Conservation (phyloP, 192 early-diverging fungal genomes). For the Entrophospora sp. region DNA sequence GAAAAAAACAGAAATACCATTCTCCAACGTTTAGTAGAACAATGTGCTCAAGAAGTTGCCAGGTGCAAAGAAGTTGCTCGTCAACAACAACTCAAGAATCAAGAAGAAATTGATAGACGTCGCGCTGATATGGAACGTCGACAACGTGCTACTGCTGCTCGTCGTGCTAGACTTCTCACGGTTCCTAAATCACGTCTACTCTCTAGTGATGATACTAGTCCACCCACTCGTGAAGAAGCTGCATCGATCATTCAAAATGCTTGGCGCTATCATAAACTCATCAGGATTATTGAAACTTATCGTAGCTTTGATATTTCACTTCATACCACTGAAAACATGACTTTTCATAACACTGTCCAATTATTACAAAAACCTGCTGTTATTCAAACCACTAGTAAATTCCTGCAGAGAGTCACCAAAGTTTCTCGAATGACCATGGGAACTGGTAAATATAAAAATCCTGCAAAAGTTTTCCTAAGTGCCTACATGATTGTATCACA, state of each 20-base stretch:
- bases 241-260: constrained; percentile 8
- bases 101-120: constrained; percentile 19
- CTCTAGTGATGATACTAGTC: neutral
- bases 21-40: constrained; percentile 15
- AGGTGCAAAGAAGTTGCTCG: constrained; percentile 23
- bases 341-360: constrained; percentile 1
- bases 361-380: constrained; percentile 19
- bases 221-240: constrained; percentile 11
- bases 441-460: constrained; percentile 32
- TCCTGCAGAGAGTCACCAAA: constrained; percentile 23
- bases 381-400: constrained; percentile 30
- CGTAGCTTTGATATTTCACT: constrained; percentile 2
- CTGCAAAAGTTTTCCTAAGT: constrained; percentile 59
- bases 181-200: constrained; percentile 5
- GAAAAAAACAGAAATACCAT: constrained; percentile 20
- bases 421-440: constrained; percentile 14
- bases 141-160: constrained; percentile 15
- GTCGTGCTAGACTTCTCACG: constrained; percentile 10
- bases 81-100: constrained; percentile 19
- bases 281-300: neutral
- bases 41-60: constrained; percentile 18
- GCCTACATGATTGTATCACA: constrained; percentile 64
- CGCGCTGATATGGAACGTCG: constrained; percentile 16
- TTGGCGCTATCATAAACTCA: constrained; percentile 13
- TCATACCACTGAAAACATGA: neutral